Percentiles rank a stretch among this genome's conserved stretches.
Conservation (phyloP, 2,329 filamentous ascomycete species). For the Hypoxylon sp. region DNA sequence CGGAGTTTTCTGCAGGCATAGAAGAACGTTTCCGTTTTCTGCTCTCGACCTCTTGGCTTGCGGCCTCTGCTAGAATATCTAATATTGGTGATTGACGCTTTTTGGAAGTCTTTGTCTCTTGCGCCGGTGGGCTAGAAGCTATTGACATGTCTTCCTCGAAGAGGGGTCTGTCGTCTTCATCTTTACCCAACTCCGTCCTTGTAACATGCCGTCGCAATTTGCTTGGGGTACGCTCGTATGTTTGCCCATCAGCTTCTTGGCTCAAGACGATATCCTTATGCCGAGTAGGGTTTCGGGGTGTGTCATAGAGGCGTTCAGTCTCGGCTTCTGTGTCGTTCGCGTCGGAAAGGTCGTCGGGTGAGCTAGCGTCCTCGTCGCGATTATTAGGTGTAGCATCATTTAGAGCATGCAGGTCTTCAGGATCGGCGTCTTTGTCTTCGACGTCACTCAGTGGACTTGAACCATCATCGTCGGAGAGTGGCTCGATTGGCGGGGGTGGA, state of each 20-base stretch:
- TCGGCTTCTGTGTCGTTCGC: constrained; percentile 86
- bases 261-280: constrained; percentile 73
- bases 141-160: constrained; percentile 55
- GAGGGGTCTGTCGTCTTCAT: constrained; percentile 57
- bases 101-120: constrained; percentile 42
- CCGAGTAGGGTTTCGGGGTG: constrained; percentile 76
- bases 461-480: constrained; percentile 72
- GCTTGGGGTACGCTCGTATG: constrained; percentile 79
- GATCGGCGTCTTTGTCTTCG: constrained; percentile 81
- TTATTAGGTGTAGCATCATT: constrained; percentile 48
- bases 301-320: constrained; percentile 92
- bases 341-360: constrained; percentile 71
- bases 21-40: constrained; percentile 57
- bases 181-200: constrained; percentile 53
- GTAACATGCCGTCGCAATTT: constrained; percentile 71
- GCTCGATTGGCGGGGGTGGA: constrained; percentile 63
- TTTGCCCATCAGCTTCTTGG: constrained; percentile 67
- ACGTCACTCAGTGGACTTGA: constrained; percentile 96
- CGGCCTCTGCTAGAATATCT: constrained; percentile 54
- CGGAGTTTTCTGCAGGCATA: constrained; percentile 45
- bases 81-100: constrained; percentile 52
- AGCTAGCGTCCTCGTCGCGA: constrained; percentile 52
- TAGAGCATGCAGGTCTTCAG: constrained; percentile 71
- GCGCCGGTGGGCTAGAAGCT: constrained; percentile 54
- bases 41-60: constrained; percentile 52